Conservation (phyloP, 441 rosid species). For the Cnidoscolus chayamansa region DNA sequence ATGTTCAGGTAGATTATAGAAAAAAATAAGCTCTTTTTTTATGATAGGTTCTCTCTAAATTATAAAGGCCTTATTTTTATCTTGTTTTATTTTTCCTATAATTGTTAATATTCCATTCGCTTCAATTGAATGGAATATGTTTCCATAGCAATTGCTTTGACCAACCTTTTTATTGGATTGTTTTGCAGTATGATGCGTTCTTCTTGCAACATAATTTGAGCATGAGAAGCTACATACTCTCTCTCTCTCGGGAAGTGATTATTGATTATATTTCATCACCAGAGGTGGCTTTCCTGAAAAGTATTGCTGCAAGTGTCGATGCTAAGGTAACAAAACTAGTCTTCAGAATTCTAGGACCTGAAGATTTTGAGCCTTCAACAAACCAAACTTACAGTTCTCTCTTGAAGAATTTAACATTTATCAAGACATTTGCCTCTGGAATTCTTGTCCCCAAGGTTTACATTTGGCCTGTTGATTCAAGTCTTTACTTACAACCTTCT, state of each 20-base stretch:
- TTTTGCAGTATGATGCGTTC: conserved; percentile 68
- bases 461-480: conserved; percentile 55
- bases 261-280: conserved; percentile 75
- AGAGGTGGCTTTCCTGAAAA: conserved; percentile 62
- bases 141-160: conserved; percentile 9
- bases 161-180: conserved; percentile 21
- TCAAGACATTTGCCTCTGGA: conserved; percentile 86
- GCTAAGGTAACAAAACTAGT: conserved; percentile 50
- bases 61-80: neutral
- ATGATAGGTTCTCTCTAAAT: neutral
- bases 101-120: neutral
- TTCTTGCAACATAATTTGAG: conserved; percentile 67
- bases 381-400: conserved; percentile 72
- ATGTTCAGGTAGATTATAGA: conserved; percentile 61
- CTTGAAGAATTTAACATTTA: conserved; percentile 52
- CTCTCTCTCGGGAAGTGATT: conserved; percentile 41
- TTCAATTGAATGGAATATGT: conserved; percentile 1
- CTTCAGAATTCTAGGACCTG: conserved; percentile 50
- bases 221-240: conserved; percentile 53
- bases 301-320: conserved; percentile 42
- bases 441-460: conserved; percentile 74
- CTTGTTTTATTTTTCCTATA: neutral
- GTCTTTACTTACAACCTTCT: conserved; percentile 46
- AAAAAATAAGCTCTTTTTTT: neutral
- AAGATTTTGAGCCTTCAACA: conserved; percentile 56